Percentiles rank a stretch among this genome's conserved stretches.
Conservation (phyloP, 2,329 filamentous ascomycete species). For the Nemania bipapillata region DNA sequence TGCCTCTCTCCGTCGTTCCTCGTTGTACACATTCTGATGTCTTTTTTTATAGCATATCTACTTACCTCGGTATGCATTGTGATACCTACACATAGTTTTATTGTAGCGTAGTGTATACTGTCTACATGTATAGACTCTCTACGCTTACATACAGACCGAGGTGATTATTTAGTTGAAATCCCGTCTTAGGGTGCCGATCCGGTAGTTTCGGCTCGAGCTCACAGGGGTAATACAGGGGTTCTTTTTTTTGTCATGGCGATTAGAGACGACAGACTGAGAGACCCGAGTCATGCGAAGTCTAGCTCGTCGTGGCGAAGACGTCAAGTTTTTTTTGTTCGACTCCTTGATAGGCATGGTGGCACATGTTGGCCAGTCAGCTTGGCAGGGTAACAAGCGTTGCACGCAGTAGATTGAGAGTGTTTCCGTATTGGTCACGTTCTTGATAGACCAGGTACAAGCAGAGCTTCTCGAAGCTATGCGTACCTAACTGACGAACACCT, state of each 20-base stretch:
- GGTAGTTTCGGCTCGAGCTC: constrained; percentile 27
- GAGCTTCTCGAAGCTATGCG: constrained; percentile 12
- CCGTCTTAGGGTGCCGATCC: constrained; percentile 28
- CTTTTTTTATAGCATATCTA: too few relatives aligned
- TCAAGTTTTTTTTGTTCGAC: neutral
- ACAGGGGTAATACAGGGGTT: constrained; percentile 13
- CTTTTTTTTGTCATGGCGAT: constrained; percentile 12
- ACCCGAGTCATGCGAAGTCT: constrained; percentile 12
- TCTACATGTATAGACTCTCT: neutral
- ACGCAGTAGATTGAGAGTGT: too few relatives aligned
- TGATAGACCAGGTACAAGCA: too few relatives aligned
- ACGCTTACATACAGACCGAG: neutral
- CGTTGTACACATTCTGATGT: neutral
- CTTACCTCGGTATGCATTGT: neutral
- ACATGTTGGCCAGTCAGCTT: constrained; percentile 14
- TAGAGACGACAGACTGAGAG: neutral
- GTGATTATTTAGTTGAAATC: neutral
- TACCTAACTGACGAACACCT: constrained; percentile 7
- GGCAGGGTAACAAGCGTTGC: constrained; percentile 1
- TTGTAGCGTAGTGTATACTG: too few relatives aligned
- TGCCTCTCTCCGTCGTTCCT: neutral
- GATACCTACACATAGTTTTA: too few relatives aligned
- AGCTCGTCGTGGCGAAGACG: constrained; percentile 7
- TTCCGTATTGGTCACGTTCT: too few relatives aligned
- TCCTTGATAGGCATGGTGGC: neutral